Base-by-base conservation (phyloP, 257 asterid species). In the Solanum etuberosum region DNA sequence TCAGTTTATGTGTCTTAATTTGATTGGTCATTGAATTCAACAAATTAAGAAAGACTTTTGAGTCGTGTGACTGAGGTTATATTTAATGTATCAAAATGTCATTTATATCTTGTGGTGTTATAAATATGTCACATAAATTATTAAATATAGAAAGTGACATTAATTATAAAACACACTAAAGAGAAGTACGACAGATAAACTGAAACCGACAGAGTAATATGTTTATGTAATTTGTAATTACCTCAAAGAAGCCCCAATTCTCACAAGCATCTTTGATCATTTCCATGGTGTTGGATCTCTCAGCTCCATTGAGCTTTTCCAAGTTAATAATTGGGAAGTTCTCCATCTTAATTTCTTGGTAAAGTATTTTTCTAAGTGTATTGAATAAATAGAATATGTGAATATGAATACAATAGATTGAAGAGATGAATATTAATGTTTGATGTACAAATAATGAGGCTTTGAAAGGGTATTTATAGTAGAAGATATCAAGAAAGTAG, bases 231-330 rank as follows among this genome's bases (percentile, higher is more conserved):
- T 7, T 1, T 77, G 0, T 46, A 14, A 9, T 23, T 88, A 88
- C 88, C 90, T 88, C 90, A 85, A 88, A 85, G 88, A 88, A 88
- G 27, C 88, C 90, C 90, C 90, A 88, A n/a, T 88, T 88, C 43
- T 88, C 90, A 32, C 90, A 88, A 4, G 87, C 90, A 46, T 88
- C 87, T n/a, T 84, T 84, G 0, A 84, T 87, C 51, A 73, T n/a
- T 23, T 43, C 87, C 90, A 88, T 84, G 54, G 88, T 88, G 72
- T 83, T 57, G 29, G 72, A 12, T 35, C 86, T 84, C 43, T 77
- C 87, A 63, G 16, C 61, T 9, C 90, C 90, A 77, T 85, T 25
- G 21, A 85, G 88, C 31, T 88, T 88, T 43, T 77, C 86, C 72
- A 88, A 54, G 85, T 84, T 74, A 81, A 88, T 84, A 65, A 84